Base-by-base conservation (phyloP, 305 asterid genomes). In the Fraxinus angustifolia region DNA sequence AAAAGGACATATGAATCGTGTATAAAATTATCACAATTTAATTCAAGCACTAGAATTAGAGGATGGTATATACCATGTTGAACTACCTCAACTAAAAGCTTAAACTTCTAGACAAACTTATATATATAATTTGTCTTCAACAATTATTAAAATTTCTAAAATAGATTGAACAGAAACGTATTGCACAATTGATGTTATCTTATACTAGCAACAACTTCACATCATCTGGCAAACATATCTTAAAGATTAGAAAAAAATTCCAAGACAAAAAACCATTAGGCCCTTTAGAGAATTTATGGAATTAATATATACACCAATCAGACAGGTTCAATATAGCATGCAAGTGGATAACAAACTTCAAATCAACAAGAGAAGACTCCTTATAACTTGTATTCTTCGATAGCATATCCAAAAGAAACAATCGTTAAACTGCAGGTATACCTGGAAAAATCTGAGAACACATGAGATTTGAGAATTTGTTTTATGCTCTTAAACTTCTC, bases 391-490 rank as follows among this genome's bases (percentile, higher is more conserved):
- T 26, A 23, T 8, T 62, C 72, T 16, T 56, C 65, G 7, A 56
- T 17, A 56, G 23, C 65, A 77, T 80, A 79, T 77, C 31, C 14
- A 76, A 78, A 60, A 28, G 65, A 16, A 58, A 79, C 77, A 78
- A 73, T 78, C 76, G 71, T 75, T 53, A 75, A 79, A 68, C 50
- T 67, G 80, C 84, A 40, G 16, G 80, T 71, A 75, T 65, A 96
- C 99, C 97, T 96, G 86, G 99, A 93, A 90, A 96, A 96, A 87
- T 94, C 99, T 16, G 99, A 95, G 88, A 92, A 95, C 70, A 92
- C 97, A 36, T 93, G 98, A 68, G 97, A 89, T 91, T 95, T 95
- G 86, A 93, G 90, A 79, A 95, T 90, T 87, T 95, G 99, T 84
- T 93, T 93, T 89, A 95, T 93, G 88, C 93, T 93, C 91, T 95